phyloP scores from a whole-genome alignment of 768 basidiomycete species.

The Chalciporus piperatus region DNA sequence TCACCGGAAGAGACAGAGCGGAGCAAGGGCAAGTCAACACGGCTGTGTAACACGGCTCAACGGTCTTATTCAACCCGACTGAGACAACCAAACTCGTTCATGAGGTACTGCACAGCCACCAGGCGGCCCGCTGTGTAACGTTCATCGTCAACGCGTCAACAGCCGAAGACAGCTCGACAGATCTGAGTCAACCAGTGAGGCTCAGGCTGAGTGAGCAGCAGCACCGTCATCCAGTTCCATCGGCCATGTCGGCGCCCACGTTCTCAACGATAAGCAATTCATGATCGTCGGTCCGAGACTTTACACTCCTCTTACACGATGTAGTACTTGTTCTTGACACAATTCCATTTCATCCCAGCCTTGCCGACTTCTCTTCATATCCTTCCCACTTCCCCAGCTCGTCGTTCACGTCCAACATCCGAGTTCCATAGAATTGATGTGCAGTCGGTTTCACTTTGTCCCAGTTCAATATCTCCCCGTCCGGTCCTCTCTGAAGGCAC shows the following conservation, averaged over 20 bases:
- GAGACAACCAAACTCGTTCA: too few relatives aligned
- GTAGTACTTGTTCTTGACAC: not conserved
- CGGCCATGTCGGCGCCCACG: not conserved
- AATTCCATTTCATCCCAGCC: constrained; percentile 18
- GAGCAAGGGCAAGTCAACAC: not conserved
- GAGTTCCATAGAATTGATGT: constrained; percentile 63
- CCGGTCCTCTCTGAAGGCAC: constrained; percentile 50
- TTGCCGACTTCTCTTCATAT: constrained; percentile 50
- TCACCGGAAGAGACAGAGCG: not conserved
- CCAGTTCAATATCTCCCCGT: constrained; percentile 51
- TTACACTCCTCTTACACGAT: not conserved
- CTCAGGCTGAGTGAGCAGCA: too few relatives aligned
- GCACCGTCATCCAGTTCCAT: too few relatives aligned
- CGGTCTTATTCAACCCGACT: not conserved
- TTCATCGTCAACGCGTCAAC: too few relatives aligned
- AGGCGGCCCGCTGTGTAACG: not conserved
- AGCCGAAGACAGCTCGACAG: too few relatives aligned
- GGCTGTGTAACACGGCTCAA: not conserved
- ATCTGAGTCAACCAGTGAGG: too few relatives aligned
- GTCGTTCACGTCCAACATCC: constrained; percentile 56
- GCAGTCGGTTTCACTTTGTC: constrained; percentile 57
- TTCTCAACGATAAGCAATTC: not conserved
- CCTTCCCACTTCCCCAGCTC: constrained; percentile 62
- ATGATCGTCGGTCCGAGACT: not conserved
- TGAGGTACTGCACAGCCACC: constrained; percentile 16